Base-by-base conservation (phyloP, 2,329 filamentous ascomycete species). In the Venturiaceae sp. region DNA sequence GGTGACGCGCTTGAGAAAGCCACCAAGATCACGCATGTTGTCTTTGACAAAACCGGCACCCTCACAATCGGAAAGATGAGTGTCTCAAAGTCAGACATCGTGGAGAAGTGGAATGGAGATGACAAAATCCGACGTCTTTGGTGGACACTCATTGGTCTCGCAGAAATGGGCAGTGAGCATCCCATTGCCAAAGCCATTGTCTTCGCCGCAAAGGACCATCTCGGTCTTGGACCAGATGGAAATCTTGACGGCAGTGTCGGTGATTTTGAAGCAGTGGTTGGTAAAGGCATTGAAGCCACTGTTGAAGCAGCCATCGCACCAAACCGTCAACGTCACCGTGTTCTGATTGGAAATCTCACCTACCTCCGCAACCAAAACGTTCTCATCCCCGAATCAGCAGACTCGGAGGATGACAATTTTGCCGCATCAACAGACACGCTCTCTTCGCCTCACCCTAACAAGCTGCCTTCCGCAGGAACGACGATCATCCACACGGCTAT, bases 91-190 rank as follows among this genome's bases (percentile, higher is more conserved):
- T 78, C 82, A 23, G 84, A 83, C 54, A 78, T 92, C 36, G 82
- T 82, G 33, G 74, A 83, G 7, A 72, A 78, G 2, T 97, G 92
- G 92, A 78, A 81, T 46, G 79, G 80, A 26, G 85, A 79, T 58
- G 82, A 87, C 33, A 83, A 82, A 78, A 83, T 83, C 59, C 83
- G 82, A 60, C 84, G 84, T 34, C 79, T 95, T 3, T 99, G 92
- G 92, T 99, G 94, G 94, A 84, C 88, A n/a, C 81, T 96, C 61
- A 84, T 99, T 59, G 94, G 92, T 47, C 84, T 97, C n/a, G 87
- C 92, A 0, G 94, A 99, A 75, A 91, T 91, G 82, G 88, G 90
- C 63, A 96, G 90, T 67, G 94, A 99, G 72, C 94, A 99, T 68
- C 94, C 94, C 0, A 88, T 97, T 59, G 94, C 92, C n/a, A 90